phyloP scores from a whole-genome alignment of 2,329 filamentous ascomycete genomes.

The Zymoseptoria tritici region DNA sequence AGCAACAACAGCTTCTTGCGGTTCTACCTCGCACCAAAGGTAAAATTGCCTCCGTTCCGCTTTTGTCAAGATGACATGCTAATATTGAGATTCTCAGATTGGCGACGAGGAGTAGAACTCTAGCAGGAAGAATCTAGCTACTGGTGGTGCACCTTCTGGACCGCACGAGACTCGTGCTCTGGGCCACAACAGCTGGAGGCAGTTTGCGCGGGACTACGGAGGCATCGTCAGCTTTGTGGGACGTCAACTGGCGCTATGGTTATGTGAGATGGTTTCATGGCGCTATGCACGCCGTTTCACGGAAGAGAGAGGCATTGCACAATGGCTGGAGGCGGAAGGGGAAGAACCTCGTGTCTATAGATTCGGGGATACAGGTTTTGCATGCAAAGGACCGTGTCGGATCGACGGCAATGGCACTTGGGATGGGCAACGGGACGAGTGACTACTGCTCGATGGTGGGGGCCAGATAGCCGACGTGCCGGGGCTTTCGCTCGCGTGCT shows the following conservation, averaged over 20 bases:
- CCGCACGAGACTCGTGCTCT: neutral
- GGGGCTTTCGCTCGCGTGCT: neutral
- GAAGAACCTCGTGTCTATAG: neutral
- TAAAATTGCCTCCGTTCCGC: conserved; percentile 36
- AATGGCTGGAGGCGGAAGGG: neutral
- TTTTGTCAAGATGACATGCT: neutral
- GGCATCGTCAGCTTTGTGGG: neutral
- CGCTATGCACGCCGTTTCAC: neutral
- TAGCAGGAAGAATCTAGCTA: neutral
- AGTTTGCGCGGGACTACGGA: neutral
- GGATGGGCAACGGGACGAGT: neutral
- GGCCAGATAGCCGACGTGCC: neutral
- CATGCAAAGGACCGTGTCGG: neutral
- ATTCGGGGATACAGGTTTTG: neutral
- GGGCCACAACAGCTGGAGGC: neutral
- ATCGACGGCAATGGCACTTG: no score
- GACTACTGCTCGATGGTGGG: neutral
- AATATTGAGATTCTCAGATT: conserved; percentile 48
- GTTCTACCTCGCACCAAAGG: conserved; percentile 98
- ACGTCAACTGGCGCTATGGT: neutral
- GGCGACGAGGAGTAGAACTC: conserved; percentile 53
- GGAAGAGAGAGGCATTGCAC: neutral
- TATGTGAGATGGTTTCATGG: neutral
- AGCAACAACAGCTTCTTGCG: conserved; percentile 79
- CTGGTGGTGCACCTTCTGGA: neutral